phyloP scores from a whole-genome alignment of 805 yeast genomes.

The Aciculoconidium aculeatum region DNA sequence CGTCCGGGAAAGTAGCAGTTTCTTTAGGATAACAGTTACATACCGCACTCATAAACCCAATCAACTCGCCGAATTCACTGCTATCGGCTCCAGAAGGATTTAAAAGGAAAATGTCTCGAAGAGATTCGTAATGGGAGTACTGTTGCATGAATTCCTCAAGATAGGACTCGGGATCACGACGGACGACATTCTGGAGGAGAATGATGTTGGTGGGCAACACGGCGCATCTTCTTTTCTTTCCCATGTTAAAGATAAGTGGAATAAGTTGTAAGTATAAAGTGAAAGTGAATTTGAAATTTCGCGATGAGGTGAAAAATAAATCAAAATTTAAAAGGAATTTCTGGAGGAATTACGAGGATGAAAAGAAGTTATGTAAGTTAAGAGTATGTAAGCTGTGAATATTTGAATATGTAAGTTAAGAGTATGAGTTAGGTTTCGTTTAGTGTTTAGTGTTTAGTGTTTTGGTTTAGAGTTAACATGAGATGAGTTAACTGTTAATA shows the following conservation, averaged over 20 bases:
- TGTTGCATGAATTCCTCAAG: constrained; percentile 92
- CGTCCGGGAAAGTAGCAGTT: constrained; percentile 79
- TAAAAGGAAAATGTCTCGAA: constrained; percentile 77
- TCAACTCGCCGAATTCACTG: constrained; percentile 71
- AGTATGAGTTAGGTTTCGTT: no score
- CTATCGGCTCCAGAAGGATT: constrained; percentile 56
- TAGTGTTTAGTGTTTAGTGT: no score
- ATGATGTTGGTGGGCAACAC: constrained; percentile 89
- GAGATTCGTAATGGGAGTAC: constrained; percentile 85
- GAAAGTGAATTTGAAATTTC: no score
- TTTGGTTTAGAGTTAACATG: no score
- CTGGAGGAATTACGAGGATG: no score
- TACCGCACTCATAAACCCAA: constrained; percentile 90
- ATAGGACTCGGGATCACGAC: constrained; percentile 91
- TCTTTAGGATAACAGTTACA: constrained; percentile 86
- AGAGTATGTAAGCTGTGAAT: no score
- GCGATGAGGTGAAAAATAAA: no score
- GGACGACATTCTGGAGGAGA: constrained; percentile 82
- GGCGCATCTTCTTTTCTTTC: constrained; percentile 84
- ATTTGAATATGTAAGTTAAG: no score
- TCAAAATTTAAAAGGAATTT: no score
- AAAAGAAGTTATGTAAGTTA: no score
- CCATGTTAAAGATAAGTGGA: constrained; percentile 58
- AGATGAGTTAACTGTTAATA: no score
- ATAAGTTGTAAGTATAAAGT: no score